These are phyloP conservation scores for Circinella minor DNA, from an alignment of 371 early-diverging fungal genomes.

Conservation along the genomic window DNA sequence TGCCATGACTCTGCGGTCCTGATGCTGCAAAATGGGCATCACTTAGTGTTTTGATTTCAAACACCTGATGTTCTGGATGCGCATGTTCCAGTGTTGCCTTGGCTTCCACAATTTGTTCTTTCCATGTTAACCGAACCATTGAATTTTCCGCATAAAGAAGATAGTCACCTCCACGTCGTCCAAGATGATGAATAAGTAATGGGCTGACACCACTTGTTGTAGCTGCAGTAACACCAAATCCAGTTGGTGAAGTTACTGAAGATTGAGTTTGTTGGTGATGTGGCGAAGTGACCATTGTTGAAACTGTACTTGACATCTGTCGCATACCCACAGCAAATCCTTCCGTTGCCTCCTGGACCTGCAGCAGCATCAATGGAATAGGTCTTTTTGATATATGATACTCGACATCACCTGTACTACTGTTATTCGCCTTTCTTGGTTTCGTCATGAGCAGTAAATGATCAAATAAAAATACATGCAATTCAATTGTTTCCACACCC, in stretches of 20 bases:
- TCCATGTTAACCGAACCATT: conserved; percentile 77
- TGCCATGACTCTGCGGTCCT: conserved; percentile 29
- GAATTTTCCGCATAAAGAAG: conserved; percentile 69
- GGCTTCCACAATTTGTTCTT: conserved; percentile 77
- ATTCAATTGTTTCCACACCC: conserved; percentile 68
- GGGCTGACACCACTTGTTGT: background rate
- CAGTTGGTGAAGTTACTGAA: conserved; percentile 1
- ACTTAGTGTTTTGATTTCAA: conserved; percentile 56
- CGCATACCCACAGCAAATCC: conserved; percentile 34
- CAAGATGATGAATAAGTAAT: conserved; percentile 66
- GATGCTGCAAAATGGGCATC: conserved; percentile 32
- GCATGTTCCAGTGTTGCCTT: conserved; percentile 45
- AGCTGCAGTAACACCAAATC: background rate
- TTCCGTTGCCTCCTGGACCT: conserved; percentile 47
- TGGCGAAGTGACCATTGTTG: background rate
- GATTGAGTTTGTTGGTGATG: conserved; percentile 5
- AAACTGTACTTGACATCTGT: conserved; percentile 16
- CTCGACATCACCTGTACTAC: conserved; percentile 31
- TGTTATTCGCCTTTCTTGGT: conserved; percentile 28
- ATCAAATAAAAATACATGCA: conserved; percentile 85
- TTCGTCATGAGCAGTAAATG: conserved; percentile 83
- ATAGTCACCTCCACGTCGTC: conserved; percentile 67
- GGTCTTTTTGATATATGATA: conserved; percentile 66
- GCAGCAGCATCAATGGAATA: conserved; percentile 60
- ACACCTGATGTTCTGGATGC: conserved; percentile 51